Evolutionary conservation across 2,329 filamentous ascomycete genomes (phyloP).

Genomic region (Penicillium sp.): DNA sequence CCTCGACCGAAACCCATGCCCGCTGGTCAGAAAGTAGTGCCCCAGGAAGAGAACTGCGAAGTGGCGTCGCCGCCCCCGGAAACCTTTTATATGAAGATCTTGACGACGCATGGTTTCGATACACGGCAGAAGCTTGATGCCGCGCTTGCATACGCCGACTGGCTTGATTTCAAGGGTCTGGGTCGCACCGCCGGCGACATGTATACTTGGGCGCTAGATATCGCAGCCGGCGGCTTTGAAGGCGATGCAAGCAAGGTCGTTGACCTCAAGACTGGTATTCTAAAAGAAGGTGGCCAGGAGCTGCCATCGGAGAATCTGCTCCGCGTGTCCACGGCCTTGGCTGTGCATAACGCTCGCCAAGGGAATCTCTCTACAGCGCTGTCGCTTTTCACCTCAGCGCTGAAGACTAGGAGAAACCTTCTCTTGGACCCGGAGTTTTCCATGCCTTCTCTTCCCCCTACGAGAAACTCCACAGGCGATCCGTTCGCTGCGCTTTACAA

Average conservation of each 20-base stretch:
- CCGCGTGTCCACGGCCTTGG: slow-evolving; percentile 67
- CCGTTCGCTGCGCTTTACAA: slow-evolving; percentile 34
- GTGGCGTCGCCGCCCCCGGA: slow-evolving; percentile 65
- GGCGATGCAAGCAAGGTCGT: slow-evolving; percentile 47
- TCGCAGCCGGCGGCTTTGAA: slow-evolving; percentile 57
- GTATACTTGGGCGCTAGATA: slow-evolving; percentile 69
- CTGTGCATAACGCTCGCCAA: slow-evolving; percentile 66
- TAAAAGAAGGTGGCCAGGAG: slow-evolving; percentile 53
- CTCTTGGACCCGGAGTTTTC: slow-evolving; percentile 38
- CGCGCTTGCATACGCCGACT: slow-evolving; percentile 75
- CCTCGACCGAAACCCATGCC: slow-evolving; percentile 69
- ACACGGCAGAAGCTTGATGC: slow-evolving; percentile 75
- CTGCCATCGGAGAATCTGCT: slow-evolving; percentile 68
- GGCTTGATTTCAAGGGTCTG: slow-evolving; percentile 70
- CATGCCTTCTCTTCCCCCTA: slow-evolving; percentile 19
- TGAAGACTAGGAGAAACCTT: slow-evolving; percentile 65
- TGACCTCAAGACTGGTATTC: slow-evolving; percentile 57
- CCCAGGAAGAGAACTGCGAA: slow-evolving; percentile 69
- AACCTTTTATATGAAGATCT: slow-evolving; percentile 70
- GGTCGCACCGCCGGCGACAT: slow-evolving; percentile 62
- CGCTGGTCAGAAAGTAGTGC: slow-evolving; percentile 54
- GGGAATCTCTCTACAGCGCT: slow-evolving; percentile 64
- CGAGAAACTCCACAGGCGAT: slow-evolving; percentile 20
- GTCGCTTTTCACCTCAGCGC: slow-evolving; percentile 76
- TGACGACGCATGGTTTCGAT: slow-evolving; percentile 74